These are phyloP conservation scores for Seiridium unicorne DNA, from an alignment of 2,329 filamentous ascomycete species.

Conservation along the genomic window DNA sequence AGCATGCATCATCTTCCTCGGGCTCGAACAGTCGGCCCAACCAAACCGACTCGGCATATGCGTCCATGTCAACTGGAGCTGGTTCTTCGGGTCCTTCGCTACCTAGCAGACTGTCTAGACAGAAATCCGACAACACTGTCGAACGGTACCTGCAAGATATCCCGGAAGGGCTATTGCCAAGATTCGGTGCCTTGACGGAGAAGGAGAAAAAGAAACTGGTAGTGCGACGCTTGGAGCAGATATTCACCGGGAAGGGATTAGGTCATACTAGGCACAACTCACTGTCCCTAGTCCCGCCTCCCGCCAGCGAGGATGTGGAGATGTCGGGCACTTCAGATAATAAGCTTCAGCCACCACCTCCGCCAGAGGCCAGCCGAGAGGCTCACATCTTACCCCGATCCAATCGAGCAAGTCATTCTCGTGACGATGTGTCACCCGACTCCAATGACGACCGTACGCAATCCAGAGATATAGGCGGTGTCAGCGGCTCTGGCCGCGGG, in stretches of 20 bases:
- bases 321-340: conserved; percentile 36
- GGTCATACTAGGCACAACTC: conserved; percentile 32
- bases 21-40: conserved; percentile 40
- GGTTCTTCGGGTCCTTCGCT: conserved; percentile 41
- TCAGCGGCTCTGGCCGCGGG: conserved; percentile 16
- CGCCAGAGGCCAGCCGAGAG: conserved; percentile 41
- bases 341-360: conserved; percentile 6
- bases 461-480: conserved; percentile 32
- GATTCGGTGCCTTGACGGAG: conserved; percentile 63
- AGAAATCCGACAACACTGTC: conserved; percentile 57
- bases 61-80: conserved; percentile 60
- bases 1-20: conserved; percentile 52
- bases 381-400: conserved; percentile 43
- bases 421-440: conserved; percentile 42
- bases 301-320: conserved; percentile 26
- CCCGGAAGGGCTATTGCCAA: conserved; percentile 65
- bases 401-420: conserved; percentile 34
- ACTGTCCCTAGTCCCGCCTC: conserved; percentile 21
- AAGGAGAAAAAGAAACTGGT: conserved; percentile 74
- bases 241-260: conserved; percentile 72
- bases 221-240: conserved; percentile 72
- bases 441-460: conserved; percentile 49
- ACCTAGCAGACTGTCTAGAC: conserved; percentile 25
- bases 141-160: conserved; percentile 72
- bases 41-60: conserved; percentile 63